A percentile compares a stretch with the other conserved stretches of the same genome.
Conservation (phyloP, 495 filamentous ascomycete genomes). For the Neurospora sp. region DNA sequence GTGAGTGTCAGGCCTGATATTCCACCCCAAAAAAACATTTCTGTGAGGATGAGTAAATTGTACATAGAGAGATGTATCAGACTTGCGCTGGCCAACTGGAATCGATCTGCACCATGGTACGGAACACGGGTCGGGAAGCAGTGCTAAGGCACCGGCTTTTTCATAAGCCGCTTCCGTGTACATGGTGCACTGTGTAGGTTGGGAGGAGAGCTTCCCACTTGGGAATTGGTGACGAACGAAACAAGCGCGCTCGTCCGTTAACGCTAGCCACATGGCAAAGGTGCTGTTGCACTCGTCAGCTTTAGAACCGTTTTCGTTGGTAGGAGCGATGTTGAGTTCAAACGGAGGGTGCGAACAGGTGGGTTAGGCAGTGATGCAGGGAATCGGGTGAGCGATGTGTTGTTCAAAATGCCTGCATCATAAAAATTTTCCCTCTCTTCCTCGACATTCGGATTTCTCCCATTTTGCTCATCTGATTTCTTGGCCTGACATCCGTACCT, state of each 20-base stretch:
- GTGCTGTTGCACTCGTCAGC: slow-evolving; percentile 27
- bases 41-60: not conserved
- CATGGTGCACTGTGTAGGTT: slow-evolving; percentile 1
- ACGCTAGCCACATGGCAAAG: slow-evolving; percentile 35
- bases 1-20: not conserved
- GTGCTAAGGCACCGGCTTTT: slow-evolving; percentile 1
- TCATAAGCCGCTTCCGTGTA: slow-evolving; percentile 11
- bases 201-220: not conserved
- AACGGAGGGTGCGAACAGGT: slow-evolving; percentile 28
- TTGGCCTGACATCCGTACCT: not conserved
- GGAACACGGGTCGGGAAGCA: not conserved
- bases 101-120: not conserved
- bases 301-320: slow-evolving; percentile 19
- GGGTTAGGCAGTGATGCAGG: slow-evolving; percentile 45
- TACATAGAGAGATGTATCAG: not conserved
- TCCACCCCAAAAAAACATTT: not conserved
- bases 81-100: not conserved
- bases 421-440: slow-evolving; percentile 10
- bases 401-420: slow-evolving; percentile 27
- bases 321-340: slow-evolving; percentile 16
- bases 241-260: slow-evolving; percentile 24
- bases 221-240: slow-evolving; percentile 11
- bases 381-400: slow-evolving; percentile 33
- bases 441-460: not conserved
- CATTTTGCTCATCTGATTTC: not conserved